Base-by-base conservation (phyloP, 805 yeast species). In the Ogataea nonfermentans region DNA sequence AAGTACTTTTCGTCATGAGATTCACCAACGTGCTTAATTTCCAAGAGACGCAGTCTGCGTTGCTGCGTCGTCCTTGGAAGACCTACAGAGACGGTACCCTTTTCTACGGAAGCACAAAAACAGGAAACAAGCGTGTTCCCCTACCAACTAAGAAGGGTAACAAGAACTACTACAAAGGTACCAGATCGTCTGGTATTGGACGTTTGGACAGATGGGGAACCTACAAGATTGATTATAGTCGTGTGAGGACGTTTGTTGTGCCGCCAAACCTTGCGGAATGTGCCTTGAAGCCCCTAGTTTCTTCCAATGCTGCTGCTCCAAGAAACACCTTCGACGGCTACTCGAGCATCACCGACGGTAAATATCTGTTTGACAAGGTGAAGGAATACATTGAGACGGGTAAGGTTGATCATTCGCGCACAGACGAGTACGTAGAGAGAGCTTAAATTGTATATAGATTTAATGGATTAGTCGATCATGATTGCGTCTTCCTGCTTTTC, bases 101-200 rank as follows among this genome's bases (percentile, higher is more conserved):
- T 14, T 89, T 85, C 70, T 89, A 89, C 59, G 96, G 96, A 33
- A 53, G 67, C 17, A 68, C 82, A 11, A 89, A 85, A 57, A 59
- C 81, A 7, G 97, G 97, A 40, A 80, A 87, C 49, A 87, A 83
- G 62, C 81, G 96, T 68, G 74, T 76, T 58, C 76, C 95, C 4
- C 68, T 91, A 53, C 84, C 96, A 15, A 83, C 96, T 15, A 93
- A 93, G 56, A 88, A 87, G 60, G 98, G 99, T 56, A 91, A 93
- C 66, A 89, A 90, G 69, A 82, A 85, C 53, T 85, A 73, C 67
- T 93, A 93, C 68, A 93, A 93, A 63, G 99, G 99, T 70, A 93
- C 98, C 15, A 78, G 97, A 43, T 86, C 99, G 4, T 76, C 95
- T 3, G 97, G 97, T 62, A 78, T 88, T 47, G 99, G 99, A 60